Evolutionary conservation across 2,329 filamentous ascomycete genomes (phyloP).

Genomic region (Talaromyces sp.): DNA sequence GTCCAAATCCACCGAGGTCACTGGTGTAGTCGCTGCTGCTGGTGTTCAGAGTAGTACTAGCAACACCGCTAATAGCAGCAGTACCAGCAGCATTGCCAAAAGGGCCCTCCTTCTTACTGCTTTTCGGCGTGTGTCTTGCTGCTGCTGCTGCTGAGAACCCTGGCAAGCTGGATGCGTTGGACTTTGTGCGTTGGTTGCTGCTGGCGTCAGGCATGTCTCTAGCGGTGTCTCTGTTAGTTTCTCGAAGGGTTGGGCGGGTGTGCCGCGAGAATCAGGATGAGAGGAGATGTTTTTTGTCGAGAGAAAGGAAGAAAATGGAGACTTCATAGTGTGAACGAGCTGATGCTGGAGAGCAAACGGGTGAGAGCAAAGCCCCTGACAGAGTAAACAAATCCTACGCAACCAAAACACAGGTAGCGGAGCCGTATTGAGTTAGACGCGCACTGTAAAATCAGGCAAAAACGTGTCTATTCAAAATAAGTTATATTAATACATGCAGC

Average conservation of each 20-base stretch:
- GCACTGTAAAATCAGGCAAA: background rate
- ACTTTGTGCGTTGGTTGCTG: background rate
- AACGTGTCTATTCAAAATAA: background rate
- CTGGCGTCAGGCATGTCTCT: background rate
- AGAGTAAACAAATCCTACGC: background rate
- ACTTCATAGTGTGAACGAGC: background rate
- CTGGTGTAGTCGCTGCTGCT: background rate
- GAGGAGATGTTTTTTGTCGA: background rate
- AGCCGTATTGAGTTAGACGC: no score
- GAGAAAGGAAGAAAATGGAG: background rate
- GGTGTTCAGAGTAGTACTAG: background rate
- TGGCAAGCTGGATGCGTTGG: background rate
- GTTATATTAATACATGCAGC: background rate
- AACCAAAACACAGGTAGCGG: background rate
- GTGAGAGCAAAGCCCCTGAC: no score
- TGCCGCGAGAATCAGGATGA: background rate
- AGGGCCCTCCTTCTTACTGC: background rate
- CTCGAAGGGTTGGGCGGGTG: background rate
- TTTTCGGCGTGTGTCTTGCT: background rate
- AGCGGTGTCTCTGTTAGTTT: background rate
- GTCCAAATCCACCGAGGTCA: background rate
- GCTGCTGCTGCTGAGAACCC: background rate
- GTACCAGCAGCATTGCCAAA: background rate
- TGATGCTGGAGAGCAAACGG: background rate
- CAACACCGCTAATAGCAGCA: background rate